Conservation (phyloP, 768 basidiomycete species). For the Hortiboletus campestris region DNA sequence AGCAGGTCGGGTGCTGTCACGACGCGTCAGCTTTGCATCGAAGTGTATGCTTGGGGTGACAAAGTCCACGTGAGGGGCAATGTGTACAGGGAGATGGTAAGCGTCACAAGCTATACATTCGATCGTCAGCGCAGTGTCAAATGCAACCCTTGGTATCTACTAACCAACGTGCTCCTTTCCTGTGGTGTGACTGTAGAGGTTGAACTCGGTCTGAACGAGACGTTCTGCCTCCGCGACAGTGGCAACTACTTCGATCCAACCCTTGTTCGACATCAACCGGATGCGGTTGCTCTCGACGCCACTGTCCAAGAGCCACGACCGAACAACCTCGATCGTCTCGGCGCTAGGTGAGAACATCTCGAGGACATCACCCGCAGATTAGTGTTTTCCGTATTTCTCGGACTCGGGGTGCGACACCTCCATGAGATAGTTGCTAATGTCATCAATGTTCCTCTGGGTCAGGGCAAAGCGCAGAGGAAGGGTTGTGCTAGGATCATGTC, state of each 20-base stretch:
- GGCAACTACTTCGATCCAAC: slow-evolving; percentile 27
- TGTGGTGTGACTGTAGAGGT: slow-evolving; percentile 29
- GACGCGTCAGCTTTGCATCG: too few relatives aligned
- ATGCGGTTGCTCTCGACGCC: slow-evolving; percentile 25
- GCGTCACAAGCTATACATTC: slow-evolving; percentile 29
- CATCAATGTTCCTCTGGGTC: too few relatives aligned
- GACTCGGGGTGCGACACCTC: slow-evolving; percentile 36
- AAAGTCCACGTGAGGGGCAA: slow-evolving; percentile 34
- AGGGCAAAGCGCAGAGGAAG: slow-evolving; percentile 35
- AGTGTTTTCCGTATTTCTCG: slow-evolving; percentile 32
- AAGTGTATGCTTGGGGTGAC: too few relatives aligned
- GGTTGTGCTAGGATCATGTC: too few relatives aligned
- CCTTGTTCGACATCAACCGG: slow-evolving; percentile 19
- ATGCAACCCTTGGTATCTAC: slow-evolving; percentile 8
- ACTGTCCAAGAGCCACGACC: slow-evolving; percentile 31
- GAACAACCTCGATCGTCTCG: slow-evolving; percentile 27
- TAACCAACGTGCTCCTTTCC: slow-evolving; percentile 29
- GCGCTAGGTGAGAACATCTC: slow-evolving; percentile 30
- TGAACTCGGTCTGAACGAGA: slow-evolving; percentile 34
- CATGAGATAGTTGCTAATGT: slow-evolving; percentile 30
- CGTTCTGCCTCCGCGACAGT: slow-evolving; percentile 34
- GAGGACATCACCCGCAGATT: too few relatives aligned
- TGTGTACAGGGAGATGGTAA: slow-evolving; percentile 33
- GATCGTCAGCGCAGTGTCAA: background rate
- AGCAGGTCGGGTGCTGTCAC: slow-evolving; percentile 15